phyloP scores from a whole-genome alignment of 164 flowering plant genomes.

The Vitis amurensis region DNA sequence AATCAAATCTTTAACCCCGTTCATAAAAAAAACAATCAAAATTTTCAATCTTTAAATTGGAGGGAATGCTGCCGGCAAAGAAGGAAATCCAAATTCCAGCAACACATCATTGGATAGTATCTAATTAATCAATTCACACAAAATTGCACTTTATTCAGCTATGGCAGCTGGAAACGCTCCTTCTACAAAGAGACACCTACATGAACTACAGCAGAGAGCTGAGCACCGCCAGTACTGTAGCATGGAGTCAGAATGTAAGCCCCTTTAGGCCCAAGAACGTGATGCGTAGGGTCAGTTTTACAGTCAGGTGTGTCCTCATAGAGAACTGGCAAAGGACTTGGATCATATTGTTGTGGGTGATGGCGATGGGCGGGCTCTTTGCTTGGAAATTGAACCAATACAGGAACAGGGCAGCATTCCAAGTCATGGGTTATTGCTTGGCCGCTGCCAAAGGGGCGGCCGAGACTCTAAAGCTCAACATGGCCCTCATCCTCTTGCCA shows the following conservation, averaged over 20 bases:
- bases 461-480: slow-evolving; percentile 92
- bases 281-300: slow-evolving; percentile 25
- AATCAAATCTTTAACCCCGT: too few relatives aligned
- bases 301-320: slow-evolving; percentile 33
- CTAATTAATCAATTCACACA: too few relatives aligned
- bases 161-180: slow-evolving; percentile 90
- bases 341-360: slow-evolving; percentile 68
- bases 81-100: too few relatives aligned
- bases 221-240: slow-evolving; percentile 54
- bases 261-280: slow-evolving; percentile 32
- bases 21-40: too few relatives aligned
- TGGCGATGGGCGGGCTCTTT: slow-evolving; percentile 61
- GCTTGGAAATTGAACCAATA: slow-evolving; percentile 83
- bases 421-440: slow-evolving; percentile 87
- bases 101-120: too few relatives aligned
- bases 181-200: slow-evolving; percentile 77
- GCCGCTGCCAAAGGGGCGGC: slow-evolving; percentile 94
- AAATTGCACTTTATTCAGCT: slow-evolving; percentile 43
- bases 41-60: too few relatives aligned
- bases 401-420: slow-evolving; percentile 60
- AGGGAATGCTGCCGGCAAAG: too few relatives aligned
- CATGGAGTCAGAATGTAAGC: slow-evolving; percentile 51
- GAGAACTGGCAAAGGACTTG: slow-evolving; percentile 91
- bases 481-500: slow-evolving; percentile 87
- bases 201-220: slow-evolving; percentile 84